Evolutionary conservation across 345 rosid genomes (phyloP).

Genomic region (Pelargonium nanum): DNA sequence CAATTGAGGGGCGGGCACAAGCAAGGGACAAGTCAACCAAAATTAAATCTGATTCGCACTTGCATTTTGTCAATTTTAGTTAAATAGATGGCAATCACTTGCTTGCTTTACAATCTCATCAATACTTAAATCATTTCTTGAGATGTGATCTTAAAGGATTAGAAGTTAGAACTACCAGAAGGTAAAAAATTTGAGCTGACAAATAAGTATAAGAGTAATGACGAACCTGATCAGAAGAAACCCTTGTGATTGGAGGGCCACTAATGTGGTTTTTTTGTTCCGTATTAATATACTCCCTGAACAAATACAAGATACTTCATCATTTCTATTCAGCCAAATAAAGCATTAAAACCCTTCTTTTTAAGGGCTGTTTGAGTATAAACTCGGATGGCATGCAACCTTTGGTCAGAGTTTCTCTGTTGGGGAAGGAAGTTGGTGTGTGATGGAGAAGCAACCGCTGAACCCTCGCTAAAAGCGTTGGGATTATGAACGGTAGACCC

Average conservation of each 20-base stretch:
- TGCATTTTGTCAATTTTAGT: no score
- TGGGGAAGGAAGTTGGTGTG: slow-evolving; percentile 8
- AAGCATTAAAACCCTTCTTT: not conserved
- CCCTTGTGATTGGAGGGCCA: slow-evolving; percentile 1
- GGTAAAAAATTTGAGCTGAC: not conserved
- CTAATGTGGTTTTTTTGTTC: not conserved
- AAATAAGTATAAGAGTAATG: slow-evolving; percentile 1
- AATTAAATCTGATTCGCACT: no score
- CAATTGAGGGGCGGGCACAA: no score
- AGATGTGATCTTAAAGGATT: not conserved
- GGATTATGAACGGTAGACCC: slow-evolving; percentile 14
- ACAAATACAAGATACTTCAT: not conserved
- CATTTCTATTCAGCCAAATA: not conserved
- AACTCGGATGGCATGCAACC: not conserved
- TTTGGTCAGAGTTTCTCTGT: slow-evolving; percentile 1
- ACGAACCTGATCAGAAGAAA: slow-evolving; percentile 5
- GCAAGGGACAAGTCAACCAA: no score
- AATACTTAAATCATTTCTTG: not conserved
- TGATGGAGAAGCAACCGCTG: slow-evolving; percentile 15
- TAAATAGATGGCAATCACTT: no score
- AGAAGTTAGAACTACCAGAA: not conserved
- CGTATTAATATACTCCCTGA: not conserved
- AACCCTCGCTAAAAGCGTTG: slow-evolving; percentile 12
- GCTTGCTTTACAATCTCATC: not conserved
- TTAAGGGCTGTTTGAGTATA: not conserved